A percentile compares a stretch with the other conserved stretches of the same genome.
Conservation (phyloP, 257 asterid species). For the Solanum okadae region DNA sequence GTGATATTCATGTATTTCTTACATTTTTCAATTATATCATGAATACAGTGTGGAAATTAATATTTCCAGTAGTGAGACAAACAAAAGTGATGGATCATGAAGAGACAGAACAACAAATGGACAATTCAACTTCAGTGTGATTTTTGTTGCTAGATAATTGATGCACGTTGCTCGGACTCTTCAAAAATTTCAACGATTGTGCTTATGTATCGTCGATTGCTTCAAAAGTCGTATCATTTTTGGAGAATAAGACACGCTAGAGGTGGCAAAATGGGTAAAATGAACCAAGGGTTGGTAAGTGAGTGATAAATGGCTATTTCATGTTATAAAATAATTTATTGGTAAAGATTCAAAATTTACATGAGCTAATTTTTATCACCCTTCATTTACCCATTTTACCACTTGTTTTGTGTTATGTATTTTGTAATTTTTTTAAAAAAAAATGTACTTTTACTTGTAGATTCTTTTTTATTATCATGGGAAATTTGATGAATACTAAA, state of each 20-base stretch:
- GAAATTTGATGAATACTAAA: neutral
- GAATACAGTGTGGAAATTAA: slow-evolving; percentile 85
- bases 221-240: neutral
- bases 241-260: neutral
- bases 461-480: neutral
- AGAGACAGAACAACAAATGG: slow-evolving; percentile 30
- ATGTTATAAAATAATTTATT: neutral
- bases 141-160: neutral
- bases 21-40: neutral
- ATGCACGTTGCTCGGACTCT: neutral
- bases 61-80: slow-evolving; percentile 57
- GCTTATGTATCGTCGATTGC: neutral
- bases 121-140: slow-evolving; percentile 9
- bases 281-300: neutral
- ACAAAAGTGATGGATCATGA: slow-evolving; percentile 59
- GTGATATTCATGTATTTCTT: neutral
- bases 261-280: neutral
- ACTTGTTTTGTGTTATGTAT: neutral
- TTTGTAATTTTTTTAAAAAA: neutral
- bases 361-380: neutral
- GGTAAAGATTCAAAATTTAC: neutral
- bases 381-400: neutral
- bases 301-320: neutral
- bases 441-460: neutral
- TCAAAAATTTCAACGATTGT: neutral